Evolutionary conservation across 768 basidiomycete species (phyloP), one percentile per base, ranked within the genome.

Genomic region (Mrakia frigida): DNA sequence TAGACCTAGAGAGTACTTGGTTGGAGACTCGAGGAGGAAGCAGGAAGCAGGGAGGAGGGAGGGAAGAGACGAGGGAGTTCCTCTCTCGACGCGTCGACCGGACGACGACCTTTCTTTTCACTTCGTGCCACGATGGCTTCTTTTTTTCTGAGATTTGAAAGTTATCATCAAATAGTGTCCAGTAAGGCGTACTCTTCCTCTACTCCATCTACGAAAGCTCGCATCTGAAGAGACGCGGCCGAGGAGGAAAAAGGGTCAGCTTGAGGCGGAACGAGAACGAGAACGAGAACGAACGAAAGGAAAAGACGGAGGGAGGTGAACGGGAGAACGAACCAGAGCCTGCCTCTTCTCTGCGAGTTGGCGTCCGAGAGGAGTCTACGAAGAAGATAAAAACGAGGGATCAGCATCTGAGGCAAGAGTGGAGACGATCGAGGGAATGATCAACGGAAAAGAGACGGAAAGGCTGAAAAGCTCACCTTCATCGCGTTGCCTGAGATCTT

Each of bases 261-360:
- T n/a, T n/a, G 3, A 25, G 46, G n/a, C n/a, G n/a, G n/a, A n/a
- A 50, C 10, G 18, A 21, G 52, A 10, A 25, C 2, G 16, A 1
- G 21, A 56, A 56, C 14, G 46, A 28, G 59, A 18, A 50, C 16
- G 46, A 14, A 3, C 16, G 46, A 3, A 6, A 50, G 46, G 14
- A 21, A 50, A 14, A 9, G 43, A 28, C 70, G 43, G 18, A 1
- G 23, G 6, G 61, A 10, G 14, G 76, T 25, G 31, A 46, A 77
- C 72, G 59, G 16, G 23, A 18, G 50, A 46, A 82, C 87, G 77
- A 79, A 93, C 93, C 70, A 90, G 84, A 79, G 88, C 84, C 81
- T 95, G 93, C 79, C 93, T 85, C 79, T 87, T 89, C 77, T 87
- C 86, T 33, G 92, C 93, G 82, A 93, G 83, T 74, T 82, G 81